Base-by-base conservation (phyloP, 2,329 filamentous ascomycete species). In the Nigrospora sphaerica region DNA sequence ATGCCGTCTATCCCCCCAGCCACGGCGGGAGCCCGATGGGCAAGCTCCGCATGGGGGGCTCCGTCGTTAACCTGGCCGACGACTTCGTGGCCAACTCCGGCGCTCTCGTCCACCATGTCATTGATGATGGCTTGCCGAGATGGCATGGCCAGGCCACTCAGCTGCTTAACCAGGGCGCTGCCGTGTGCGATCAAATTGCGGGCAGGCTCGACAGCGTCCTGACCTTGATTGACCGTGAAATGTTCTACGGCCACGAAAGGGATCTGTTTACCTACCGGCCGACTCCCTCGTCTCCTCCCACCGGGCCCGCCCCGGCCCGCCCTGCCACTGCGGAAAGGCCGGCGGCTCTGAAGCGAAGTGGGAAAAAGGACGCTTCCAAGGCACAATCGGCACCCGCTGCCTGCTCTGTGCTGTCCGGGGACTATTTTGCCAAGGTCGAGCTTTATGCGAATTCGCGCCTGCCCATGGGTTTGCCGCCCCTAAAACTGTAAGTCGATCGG, bases 361-460 rank as follows among this genome's bases (percentile, higher is more conserved):
- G 60, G 50, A 59, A 61, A 51, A 59, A 63, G 53, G 56, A 61
- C 50, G 48, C 63, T 44, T 51, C 60, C 6, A 68, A 71, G 40
- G 64, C 63, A 9, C 64, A 69, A 44, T 58, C 57, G 12, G 61
- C 62, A 3, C 51, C 57, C 14, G 59, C 64, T 12, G 59, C 65
- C 6, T 57, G 63, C 1, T 61, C 62, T 5, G 53, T 69, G 3
- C 63, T 69, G 2, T 71, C 73, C 12, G 73, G 73, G 10, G 79
- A 75, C 50, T 81, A 83, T 58, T 88, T 90, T 54, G 75, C 81
- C 13, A 95, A 93, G 62, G 85, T 88, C 13, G 84, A 89, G 57
- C 67, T 83, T 1, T 95, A 95, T 60, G 75, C 80, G 39, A 95
- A 95, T 61, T 87, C 88, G 2, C 80, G 78, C 47, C 69, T 95